Evolutionary conservation across 805 yeast genomes (phyloP).

Genomic region (Pichia kluyveri): DNA sequence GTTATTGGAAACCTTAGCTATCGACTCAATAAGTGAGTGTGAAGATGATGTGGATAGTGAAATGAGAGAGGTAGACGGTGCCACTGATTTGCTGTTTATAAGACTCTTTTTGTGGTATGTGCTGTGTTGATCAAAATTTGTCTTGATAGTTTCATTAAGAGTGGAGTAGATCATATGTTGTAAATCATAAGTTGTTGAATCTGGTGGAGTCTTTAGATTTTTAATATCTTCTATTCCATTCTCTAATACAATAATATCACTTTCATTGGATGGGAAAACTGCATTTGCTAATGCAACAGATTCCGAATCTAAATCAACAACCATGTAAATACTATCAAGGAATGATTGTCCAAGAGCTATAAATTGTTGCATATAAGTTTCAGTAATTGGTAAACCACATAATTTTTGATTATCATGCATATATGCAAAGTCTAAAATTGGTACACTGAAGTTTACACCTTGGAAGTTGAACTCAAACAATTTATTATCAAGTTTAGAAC

Average conservation of each 20-base stretch:
- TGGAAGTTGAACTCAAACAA: constrained; percentile 43
- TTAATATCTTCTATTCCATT: constrained; percentile 22
- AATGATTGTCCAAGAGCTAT: constrained; percentile 45
- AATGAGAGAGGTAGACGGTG: neutral
- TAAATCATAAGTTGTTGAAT: constrained; percentile 4
- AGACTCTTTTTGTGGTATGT: neutral
- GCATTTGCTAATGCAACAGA: constrained; percentile 40
- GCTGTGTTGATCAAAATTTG: neutral
- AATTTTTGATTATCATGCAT: constrained; percentile 16
- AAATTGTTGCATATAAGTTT: constrained; percentile 25
- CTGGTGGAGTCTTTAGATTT: constrained; percentile 2
- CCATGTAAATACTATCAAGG: constrained; percentile 41
- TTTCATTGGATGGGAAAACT: constrained; percentile 16
- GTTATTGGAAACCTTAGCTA: no score
- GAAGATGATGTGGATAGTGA: neutral
- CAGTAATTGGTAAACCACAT: constrained; percentile 38
- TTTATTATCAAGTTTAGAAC: constrained; percentile 24
- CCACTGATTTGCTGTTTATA: neutral
- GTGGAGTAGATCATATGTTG: constrained; percentile 1
- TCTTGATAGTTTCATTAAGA: neutral
- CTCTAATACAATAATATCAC: constrained; percentile 30
- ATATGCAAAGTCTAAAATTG: constrained; percentile 26
- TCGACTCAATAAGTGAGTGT: no score
- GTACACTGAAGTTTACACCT: constrained; percentile 46
- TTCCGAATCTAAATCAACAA: constrained; percentile 41